Conservation (phyloP, 768 basidiomycete species). For the Sistotremastrum suecicum region DNA sequence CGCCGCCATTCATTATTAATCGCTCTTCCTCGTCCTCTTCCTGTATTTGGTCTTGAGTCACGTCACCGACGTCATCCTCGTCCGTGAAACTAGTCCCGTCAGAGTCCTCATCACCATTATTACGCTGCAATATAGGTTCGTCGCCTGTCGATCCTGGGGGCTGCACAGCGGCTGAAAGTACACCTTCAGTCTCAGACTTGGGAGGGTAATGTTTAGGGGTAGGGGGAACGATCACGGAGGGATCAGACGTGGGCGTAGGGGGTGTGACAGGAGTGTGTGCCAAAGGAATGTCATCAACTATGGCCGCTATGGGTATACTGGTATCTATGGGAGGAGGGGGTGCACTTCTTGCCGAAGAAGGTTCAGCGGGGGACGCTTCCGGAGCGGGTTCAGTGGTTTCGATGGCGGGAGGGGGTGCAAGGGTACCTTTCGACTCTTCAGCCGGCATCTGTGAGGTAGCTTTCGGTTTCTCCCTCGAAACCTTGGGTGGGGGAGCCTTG, state of each 20-base stretch:
- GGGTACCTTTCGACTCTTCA: neutral
- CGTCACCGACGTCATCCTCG: conserved; percentile 42
- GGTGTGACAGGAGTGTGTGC: conserved; percentile 18
- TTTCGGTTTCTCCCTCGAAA: no score
- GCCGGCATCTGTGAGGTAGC: neutral
- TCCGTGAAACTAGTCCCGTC: conserved; percentile 58
- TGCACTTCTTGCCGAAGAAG: neutral
- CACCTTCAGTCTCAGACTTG: conserved; percentile 66
- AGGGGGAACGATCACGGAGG: conserved; percentile 8
- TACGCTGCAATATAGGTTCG: conserved; percentile 19
- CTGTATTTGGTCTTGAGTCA: conserved; percentile 34
- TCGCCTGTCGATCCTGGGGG: conserved; percentile 70
- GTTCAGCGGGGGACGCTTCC: neutral
- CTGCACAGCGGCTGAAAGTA: conserved; percentile 87
- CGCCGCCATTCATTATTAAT: conserved; percentile 80
- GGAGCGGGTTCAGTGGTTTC: neutral
- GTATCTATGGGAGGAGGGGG: neutral
- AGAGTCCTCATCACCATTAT: conserved; percentile 38
- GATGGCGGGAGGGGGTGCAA: neutral
- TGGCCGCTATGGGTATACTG: neutral
- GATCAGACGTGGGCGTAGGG: conserved; percentile 29
- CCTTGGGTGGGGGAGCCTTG: no score
- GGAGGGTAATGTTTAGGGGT: conserved; percentile 28
- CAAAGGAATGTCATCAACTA: neutral
- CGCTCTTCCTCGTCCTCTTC: conserved; percentile 82